phyloP scores from a whole-genome alignment of 192 early-diverging fungal genomes.

The Lunasporangiospora selenospora region DNA sequence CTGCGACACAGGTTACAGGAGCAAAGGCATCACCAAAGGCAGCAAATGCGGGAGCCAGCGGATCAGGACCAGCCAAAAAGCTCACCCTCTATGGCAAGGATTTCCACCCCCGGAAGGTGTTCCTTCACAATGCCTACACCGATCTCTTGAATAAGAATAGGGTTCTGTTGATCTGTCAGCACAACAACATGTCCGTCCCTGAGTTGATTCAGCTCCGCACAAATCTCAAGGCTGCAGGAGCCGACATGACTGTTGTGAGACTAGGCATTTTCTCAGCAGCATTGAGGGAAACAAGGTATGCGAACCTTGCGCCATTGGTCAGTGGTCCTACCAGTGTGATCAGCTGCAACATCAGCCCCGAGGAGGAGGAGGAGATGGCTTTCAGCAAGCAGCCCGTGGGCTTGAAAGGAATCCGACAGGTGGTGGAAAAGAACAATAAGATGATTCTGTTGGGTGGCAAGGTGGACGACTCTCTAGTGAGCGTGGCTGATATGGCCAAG shows the following conservation, averaged over 20 bases:
- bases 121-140: conserved; percentile 54
- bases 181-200: conserved; percentile 65
- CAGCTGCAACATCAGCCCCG: conserved; percentile 48
- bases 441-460: conserved; percentile 63
- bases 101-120: conserved; percentile 56
- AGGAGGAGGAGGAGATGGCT: conserved; percentile 47
- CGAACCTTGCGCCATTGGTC: conserved; percentile 57
- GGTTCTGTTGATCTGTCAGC: conserved; percentile 60
- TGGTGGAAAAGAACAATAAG: conserved; percentile 61
- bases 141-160: conserved; percentile 54
- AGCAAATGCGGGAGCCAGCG: conserved; percentile 9
- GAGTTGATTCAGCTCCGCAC: conserved; percentile 59
- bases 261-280: conserved; percentile 55
- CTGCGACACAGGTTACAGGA: conserved; percentile 14
- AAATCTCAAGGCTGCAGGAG: conserved; percentile 40
- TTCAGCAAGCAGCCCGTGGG: conserved; percentile 36
- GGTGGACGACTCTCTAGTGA: conserved; percentile 59
- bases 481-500: conserved; percentile 53
- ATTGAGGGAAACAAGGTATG: conserved; percentile 51
- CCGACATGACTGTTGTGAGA: conserved; percentile 54
- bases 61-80: conserved; percentile 28
- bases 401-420: conserved; percentile 43
- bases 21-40: conserved; percentile 17
- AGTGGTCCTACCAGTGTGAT: conserved; percentile 61
- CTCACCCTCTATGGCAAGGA: conserved; percentile 49